phyloP scores from a whole-genome alignment of 768 basidiomycete genomes.

The Sutorius australiensis region DNA sequence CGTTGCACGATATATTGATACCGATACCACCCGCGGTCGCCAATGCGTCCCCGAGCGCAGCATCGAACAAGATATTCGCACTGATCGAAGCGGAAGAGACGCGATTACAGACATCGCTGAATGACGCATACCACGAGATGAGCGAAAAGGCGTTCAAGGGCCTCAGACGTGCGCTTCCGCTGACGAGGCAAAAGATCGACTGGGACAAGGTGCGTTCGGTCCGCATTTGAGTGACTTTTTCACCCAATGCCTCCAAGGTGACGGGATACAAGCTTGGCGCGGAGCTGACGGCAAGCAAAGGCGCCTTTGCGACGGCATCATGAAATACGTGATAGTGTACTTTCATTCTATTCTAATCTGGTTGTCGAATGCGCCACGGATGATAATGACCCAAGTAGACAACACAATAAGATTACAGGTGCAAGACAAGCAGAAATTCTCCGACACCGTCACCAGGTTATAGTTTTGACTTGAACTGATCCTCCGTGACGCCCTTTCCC shows the following conservation, averaged over 20 bases:
- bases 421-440: constrained; percentile 1
- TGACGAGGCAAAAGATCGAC: constrained; percentile 91
- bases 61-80: constrained; percentile 72
- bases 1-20: constrained; percentile 65
- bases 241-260: constrained; percentile 33
- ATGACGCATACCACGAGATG: constrained; percentile 83
- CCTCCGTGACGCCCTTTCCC: constrained; percentile 93
- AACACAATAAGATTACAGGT: neutral
- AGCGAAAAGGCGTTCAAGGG: constrained; percentile 92
- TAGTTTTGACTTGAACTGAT: constrained; percentile 65
- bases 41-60: constrained; percentile 45
- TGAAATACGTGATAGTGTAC: neutral
- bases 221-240: neutral
- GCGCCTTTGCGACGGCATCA: constrained; percentile 39
- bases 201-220: constrained; percentile 77
- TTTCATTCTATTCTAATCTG: neutral
- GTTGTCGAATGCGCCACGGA: neutral
- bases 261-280: constrained; percentile 71
- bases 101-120: constrained; percentile 74
- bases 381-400: neutral
- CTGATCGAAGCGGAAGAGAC: constrained; percentile 78
- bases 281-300: constrained; percentile 67
- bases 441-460: constrained; percentile 21
- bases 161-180: constrained; percentile 82
- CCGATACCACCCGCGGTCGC: constrained; percentile 56